Conservation (phyloP, 805 yeast species). For the Torulaspora delbrueckii region DNA sequence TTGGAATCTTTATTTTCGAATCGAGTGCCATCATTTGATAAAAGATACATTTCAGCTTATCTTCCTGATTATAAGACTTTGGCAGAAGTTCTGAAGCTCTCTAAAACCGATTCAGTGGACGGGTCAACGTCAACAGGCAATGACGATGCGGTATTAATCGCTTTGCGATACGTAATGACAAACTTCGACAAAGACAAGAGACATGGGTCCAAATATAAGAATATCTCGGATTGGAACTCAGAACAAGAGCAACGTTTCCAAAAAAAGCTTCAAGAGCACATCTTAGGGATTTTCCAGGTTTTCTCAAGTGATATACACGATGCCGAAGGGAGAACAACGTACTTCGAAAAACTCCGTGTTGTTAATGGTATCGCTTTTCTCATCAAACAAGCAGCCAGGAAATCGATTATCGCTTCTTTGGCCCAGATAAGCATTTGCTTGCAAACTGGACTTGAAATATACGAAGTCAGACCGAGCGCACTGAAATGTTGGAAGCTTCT, state of each 20-base stretch:
- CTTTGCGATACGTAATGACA: slow-evolving; percentile 28
- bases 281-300: slow-evolving; percentile 69
- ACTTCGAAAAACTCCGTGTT: slow-evolving; percentile 63
- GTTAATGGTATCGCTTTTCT: slow-evolving; percentile 70
- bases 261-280: slow-evolving; percentile 49
- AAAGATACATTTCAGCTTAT: slow-evolving; percentile 23
- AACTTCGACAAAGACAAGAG: slow-evolving; percentile 28
- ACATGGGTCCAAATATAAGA: slow-evolving; percentile 27
- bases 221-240: slow-evolving; percentile 24
- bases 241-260: slow-evolving; percentile 35
- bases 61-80: slow-evolving; percentile 33
- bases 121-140: slow-evolving; percentile 16
- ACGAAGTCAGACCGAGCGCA: slow-evolving; percentile 55
- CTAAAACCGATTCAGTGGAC: slow-evolving; percentile 18
- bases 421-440: slow-evolving; percentile 86
- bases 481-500: slow-evolving; percentile 65
- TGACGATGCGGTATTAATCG: slow-evolving; percentile 25
- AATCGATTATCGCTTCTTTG: slow-evolving; percentile 57
- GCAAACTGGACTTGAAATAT: slow-evolving; percentile 67
- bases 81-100: slow-evolving; percentile 33
- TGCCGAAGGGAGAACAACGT: slow-evolving; percentile 64
- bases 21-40: slow-evolving; percentile 31
- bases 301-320: slow-evolving; percentile 79
- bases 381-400: slow-evolving; percentile 45
- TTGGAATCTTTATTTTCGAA: slow-evolving; percentile 30